Base-by-base conservation (phyloP, 2,329 filamentous ascomycete genomes). In the Monilinia fructicola region DNA sequence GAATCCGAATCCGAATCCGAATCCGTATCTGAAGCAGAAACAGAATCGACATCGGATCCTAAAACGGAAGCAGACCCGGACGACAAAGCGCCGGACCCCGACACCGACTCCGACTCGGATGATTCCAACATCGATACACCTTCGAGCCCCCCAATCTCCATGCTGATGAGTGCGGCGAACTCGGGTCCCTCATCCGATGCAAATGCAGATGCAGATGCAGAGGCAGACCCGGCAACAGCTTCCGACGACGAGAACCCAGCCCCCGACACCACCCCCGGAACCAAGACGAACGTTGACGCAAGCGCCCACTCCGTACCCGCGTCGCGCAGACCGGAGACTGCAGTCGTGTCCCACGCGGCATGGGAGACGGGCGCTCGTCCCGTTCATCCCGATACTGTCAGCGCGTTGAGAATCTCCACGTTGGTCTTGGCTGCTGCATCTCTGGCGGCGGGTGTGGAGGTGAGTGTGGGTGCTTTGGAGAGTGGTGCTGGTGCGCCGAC, bases 141-240 rank as follows among this genome's bases (percentile, higher is more conserved):
- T 44, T 16, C n/a, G 4, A n/a, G 23, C 21, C 40, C 26, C 16
- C 56, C 56, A 7, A 31, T 58, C 12, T 59, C 42, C 56, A 59
- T 59, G 56, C 21, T 46, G n/a, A 48, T 35, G 0, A 59, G 35
- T 59, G 26, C 42, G 16, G 21, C 28, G 26, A 59, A 59, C 56
- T 59, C 56, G 56, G 56, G 56, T 59, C 56, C 40, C 40, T n/a
- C 40, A 23, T 10, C 38, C 23, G 38, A 42, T 7, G 14, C 16
- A 21, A 21, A 54, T 4, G 1, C 26, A 31, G 50, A 31, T 1
- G 35, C 1, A 23, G 54, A 26, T 16, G 14, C 16, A 21, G 31
- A 54, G 4, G 1, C 26, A 31, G 50, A 31, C 14, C 14, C 50
- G 11, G 50, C 1, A 4, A 18, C 5, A 4, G 52, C 31, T 0